Evolutionary conservation across 257 asterid species (phyloP).

Genomic region (Forsythia viridissima): DNA sequence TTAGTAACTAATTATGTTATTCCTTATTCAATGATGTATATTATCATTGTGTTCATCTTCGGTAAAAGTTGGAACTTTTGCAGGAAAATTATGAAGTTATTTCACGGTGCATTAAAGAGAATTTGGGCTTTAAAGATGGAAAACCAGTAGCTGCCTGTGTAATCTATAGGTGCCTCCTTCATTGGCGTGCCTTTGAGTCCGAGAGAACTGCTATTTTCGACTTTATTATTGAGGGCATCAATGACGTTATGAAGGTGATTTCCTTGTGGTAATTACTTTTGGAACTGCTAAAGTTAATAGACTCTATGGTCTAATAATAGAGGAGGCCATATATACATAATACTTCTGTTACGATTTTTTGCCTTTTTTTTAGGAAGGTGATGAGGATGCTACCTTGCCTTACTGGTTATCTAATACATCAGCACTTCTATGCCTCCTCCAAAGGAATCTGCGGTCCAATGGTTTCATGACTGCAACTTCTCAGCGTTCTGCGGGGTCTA

Average conservation of each 20-base stretch:
- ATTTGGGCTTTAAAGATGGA: constrained; percentile 88
- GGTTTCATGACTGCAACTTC: constrained; percentile 76
- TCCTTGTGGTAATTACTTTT: background rate
- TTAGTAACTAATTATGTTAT: constrained; percentile 1
- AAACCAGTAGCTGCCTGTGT: constrained; percentile 94
- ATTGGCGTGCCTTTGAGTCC: constrained; percentile 96
- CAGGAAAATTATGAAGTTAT: constrained; percentile 82
- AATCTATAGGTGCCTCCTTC: constrained; percentile 90
- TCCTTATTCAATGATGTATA: background rate
- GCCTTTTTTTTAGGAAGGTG: constrained; percentile 65
- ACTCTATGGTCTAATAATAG: background rate
- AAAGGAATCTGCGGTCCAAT: constrained; percentile 81
- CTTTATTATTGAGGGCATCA: constrained; percentile 77
- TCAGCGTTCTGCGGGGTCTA: constrained; percentile 76
- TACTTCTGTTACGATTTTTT: background rate
- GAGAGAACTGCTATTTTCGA: constrained; percentile 94
- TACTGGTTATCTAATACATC: constrained; percentile 96
- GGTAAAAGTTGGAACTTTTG: constrained; percentile 18
- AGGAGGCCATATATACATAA: constrained; percentile 1
- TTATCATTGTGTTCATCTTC: constrained; percentile 2
- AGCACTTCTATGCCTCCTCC: constrained; percentile 93
- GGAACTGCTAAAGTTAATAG: background rate
- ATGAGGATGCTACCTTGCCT: constrained; percentile 73
- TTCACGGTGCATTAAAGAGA: constrained; percentile 85
- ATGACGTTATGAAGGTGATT: constrained; percentile 80